These are phyloP conservation scores for Incumbomyces lentus DNA, from an alignment of 2,329 filamentous ascomycete species.

Conservation along the genomic window DNA sequence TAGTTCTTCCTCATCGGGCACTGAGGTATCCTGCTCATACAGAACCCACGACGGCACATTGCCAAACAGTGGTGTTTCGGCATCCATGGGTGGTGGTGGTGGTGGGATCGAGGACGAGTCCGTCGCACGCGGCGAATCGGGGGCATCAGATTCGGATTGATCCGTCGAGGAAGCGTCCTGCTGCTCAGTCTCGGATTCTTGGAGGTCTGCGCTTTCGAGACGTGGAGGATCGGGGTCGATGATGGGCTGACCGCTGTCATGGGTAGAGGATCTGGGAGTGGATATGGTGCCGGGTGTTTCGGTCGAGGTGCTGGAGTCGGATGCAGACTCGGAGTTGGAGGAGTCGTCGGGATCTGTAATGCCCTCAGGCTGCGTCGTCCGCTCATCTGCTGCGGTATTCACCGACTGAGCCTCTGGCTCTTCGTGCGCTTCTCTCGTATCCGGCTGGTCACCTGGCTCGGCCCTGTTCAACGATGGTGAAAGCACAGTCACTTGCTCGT, in stretches of 20 bases:
- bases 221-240: not conserved
- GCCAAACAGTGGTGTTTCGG: conserved; percentile 23
- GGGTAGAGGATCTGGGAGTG: conserved; percentile 3
- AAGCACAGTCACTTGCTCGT: not conserved
- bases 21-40: conserved; percentile 46
- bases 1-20: conserved; percentile 48
- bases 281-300: conserved; percentile 7
- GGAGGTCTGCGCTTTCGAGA: not conserved
- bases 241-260: conserved; percentile 5
- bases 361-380: not conserved
- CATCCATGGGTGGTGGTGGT: conserved; percentile 11
- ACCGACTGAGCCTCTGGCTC: no score
- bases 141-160: not conserved
- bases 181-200: not conserved
- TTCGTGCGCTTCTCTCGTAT: not conserved
- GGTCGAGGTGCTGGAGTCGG: conserved; percentile 6
- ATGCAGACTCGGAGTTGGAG: conserved; percentile 5
- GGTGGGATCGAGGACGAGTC: not conserved
- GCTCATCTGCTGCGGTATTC: not conserved
- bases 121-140: not conserved
- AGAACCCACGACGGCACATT: conserved; percentile 39
- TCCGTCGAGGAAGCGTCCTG: not conserved
- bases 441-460: not conserved
- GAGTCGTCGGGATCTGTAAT: conserved; percentile 3
- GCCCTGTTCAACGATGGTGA: not conserved